Percentiles rank a stretch among this genome's conserved stretches.
phyloP scores from a whole-genome alignment of 805 yeast genomes.

The Candida anglica region DNA sequence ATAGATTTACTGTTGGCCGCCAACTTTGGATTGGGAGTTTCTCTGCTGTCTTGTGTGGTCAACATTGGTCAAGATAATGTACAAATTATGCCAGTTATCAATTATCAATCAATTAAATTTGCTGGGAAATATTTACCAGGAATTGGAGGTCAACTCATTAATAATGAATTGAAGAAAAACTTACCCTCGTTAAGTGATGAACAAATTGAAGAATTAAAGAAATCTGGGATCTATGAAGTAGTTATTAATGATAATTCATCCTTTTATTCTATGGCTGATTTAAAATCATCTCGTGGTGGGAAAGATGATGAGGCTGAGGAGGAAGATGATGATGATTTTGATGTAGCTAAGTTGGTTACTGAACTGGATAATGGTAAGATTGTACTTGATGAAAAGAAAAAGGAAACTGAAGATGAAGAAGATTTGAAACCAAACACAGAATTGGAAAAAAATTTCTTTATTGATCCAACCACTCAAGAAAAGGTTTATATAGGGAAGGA shows the following conservation, averaged over 20 bases:
- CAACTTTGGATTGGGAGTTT: constrained; percentile 66
- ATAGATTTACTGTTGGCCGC: constrained; percentile 67
- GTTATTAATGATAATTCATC: constrained; percentile 65
- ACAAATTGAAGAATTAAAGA: constrained; percentile 75
- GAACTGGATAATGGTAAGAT: constrained; percentile 53
- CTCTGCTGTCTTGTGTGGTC: constrained; percentile 66
- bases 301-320: constrained; percentile 21
- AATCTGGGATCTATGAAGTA: constrained; percentile 74
- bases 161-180: constrained; percentile 44
- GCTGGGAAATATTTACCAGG: constrained; percentile 44
- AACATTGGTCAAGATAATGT: constrained; percentile 77
- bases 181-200: constrained; percentile 53
- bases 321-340: constrained; percentile 71
- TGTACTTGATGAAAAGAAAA: constrained; percentile 14
- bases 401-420: constrained; percentile 22
- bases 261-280: constrained; percentile 56
- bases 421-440: constrained; percentile 57
- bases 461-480: constrained; percentile 53
- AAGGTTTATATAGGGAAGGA: constrained; percentile 78
- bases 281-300: constrained; percentile 10
- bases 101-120: constrained; percentile 57
- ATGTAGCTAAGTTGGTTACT: constrained; percentile 78
- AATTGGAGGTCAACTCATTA: constrained; percentile 68
- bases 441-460: constrained; percentile 66
- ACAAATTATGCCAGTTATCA: constrained; percentile 77